Percentiles rank a stretch among this genome's conserved stretches.
Evolutionary conservation across 495 filamentous ascomycete species (phyloP).

Genomic region (Aspergillus hancockii): DNA sequence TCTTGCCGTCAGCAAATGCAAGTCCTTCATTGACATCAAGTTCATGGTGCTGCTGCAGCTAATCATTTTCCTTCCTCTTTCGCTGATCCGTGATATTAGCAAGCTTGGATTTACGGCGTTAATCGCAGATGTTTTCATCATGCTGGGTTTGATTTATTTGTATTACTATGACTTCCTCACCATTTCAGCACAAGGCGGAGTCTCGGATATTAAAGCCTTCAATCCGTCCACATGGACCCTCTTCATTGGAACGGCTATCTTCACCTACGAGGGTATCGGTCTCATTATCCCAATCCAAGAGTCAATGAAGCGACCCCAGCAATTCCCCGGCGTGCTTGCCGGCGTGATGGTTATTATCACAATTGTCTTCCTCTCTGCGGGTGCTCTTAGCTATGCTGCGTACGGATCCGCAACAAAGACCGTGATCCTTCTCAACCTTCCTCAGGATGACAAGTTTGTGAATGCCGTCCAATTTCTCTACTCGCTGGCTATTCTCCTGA

Average conservation of each 20-base stretch:
- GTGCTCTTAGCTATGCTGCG: slow-evolving; percentile 91
- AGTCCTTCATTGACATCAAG: slow-evolving; percentile 77
- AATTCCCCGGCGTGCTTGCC: slow-evolving; percentile 84
- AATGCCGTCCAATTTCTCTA: slow-evolving; percentile 96
- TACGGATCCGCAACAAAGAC: slow-evolving; percentile 95
- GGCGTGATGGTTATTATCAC: slow-evolving; percentile 94
- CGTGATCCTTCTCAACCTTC: slow-evolving; percentile 91
- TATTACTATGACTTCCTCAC: slow-evolving; percentile 94
- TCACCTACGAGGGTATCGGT: slow-evolving; percentile 97
- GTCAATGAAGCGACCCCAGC: slow-evolving; percentile 85
- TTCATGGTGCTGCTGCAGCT: slow-evolving; percentile 91
- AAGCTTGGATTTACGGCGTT: slow-evolving; percentile 90
- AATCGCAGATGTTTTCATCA: slow-evolving; percentile 90
- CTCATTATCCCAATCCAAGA: slow-evolving; percentile 99
- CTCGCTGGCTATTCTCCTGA: slow-evolving; percentile 88
- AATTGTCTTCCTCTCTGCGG: slow-evolving; percentile 84
- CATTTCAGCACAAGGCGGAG: slow-evolving; percentile 70
- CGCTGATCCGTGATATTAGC: slow-evolving; percentile 90
- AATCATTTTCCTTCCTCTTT: slow-evolving; percentile 88
- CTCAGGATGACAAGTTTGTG: slow-evolving; percentile 93
- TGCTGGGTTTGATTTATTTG: slow-evolving; percentile 87
- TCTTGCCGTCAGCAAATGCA: slow-evolving; percentile 77
- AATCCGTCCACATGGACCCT: slow-evolving; percentile 89
- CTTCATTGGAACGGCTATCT: slow-evolving; percentile 97
- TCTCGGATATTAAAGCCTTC: slow-evolving; percentile 83